Evolutionary conservation across 371 early-diverging fungal species (phyloP), one percentile per base, ranked within the genome.

Genomic region (Mucor mucedo): DNA sequence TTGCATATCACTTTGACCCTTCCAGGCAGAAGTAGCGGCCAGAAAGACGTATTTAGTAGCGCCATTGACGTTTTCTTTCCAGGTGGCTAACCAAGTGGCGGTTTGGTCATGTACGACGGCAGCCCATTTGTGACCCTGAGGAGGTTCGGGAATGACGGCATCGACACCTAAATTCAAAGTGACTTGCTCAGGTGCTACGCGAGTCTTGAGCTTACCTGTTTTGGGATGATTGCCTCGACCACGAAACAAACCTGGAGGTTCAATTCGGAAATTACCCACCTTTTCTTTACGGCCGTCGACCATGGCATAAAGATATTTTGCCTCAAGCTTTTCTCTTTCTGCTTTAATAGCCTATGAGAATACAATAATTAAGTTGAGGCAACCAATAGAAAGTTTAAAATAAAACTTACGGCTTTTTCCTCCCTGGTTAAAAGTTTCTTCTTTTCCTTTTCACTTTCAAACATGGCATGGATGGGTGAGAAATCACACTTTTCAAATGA

Each of bases 151-250:
- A 7, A 97, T 72, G 54, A 78, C 74, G 13, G 93, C 93, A 48
- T 83, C 85, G 52, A 87, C 71, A 52, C 94, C 91, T 60, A 98
- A 80, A 77, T 98, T 98, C 54, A 98, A 82, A 6, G 96, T 96
- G 38, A 98, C 91, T 69, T 95, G 92, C 72, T 97, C 98, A 4
- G 99, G 96, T 28, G 60, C 49, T 3, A 98, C 94, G 40, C 99
- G 89, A 56, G 72, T 73, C 92, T 98, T 98, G 53, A 95, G 76
- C 57, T 73, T 86, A 21, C 98, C 98, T 0, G 96, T 95, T 78
- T 95, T 95, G 7, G 98, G 98, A 71, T 98, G 98, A 45, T 89
- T 90, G 42, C 98, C 98, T 60, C 99, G 90, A 21, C 99, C 99
- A 69, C 98, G 91, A 85, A 98, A 98, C 49, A 98, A 78, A 27